A percentile compares a stretch with the other conserved stretches of the same genome.
Conservation (phyloP, 1,139 yeast species). For the Suhomyces terraborum region DNA sequence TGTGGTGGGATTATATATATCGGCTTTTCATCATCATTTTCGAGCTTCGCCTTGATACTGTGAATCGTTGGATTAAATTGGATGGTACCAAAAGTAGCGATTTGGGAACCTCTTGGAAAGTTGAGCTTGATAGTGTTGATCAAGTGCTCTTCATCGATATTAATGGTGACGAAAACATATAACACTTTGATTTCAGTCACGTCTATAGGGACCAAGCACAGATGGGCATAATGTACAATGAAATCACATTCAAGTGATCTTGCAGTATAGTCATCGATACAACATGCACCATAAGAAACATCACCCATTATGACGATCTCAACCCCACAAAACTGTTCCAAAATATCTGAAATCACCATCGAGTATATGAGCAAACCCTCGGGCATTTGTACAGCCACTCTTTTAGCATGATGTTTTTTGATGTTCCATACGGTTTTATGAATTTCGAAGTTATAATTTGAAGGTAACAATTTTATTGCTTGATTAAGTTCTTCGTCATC, state of each 20-base stretch:
- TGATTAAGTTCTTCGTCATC: constrained; percentile 77
- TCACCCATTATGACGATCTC: constrained; percentile 98
- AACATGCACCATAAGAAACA: constrained; percentile 97
- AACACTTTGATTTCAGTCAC: constrained; percentile 85
- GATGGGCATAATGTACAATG: constrained; percentile 95
- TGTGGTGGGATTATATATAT: constrained; percentile 82
- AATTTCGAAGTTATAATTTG: constrained; percentile 91
- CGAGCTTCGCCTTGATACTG: constrained; percentile 63
- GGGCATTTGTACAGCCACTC: constrained; percentile 95
- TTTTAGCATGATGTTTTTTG: constrained; percentile 64
- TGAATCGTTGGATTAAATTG: constrained; percentile 96
- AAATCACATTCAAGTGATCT: constrained; percentile 90
- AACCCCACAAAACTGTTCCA: constrained; percentile 86
- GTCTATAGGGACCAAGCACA: constrained; percentile 94
- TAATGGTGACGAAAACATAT: constrained; percentile 93
- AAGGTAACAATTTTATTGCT: constrained; percentile 79
- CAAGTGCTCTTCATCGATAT: constrained; percentile 81
- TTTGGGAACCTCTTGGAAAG: constrained; percentile 59
- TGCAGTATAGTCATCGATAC: constrained; percentile 96
- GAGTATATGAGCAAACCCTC: constrained; percentile 92
- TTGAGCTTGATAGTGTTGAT: constrained; percentile 73
- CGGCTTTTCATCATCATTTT: constrained; percentile 50
- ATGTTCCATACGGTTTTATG: constrained; percentile 96
- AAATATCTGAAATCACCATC: constrained; percentile 80
- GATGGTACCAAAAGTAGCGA: constrained; percentile 91